Base-by-base conservation (phyloP, 176 grass and related monocot species). In the Eragrostis curvula region DNA sequence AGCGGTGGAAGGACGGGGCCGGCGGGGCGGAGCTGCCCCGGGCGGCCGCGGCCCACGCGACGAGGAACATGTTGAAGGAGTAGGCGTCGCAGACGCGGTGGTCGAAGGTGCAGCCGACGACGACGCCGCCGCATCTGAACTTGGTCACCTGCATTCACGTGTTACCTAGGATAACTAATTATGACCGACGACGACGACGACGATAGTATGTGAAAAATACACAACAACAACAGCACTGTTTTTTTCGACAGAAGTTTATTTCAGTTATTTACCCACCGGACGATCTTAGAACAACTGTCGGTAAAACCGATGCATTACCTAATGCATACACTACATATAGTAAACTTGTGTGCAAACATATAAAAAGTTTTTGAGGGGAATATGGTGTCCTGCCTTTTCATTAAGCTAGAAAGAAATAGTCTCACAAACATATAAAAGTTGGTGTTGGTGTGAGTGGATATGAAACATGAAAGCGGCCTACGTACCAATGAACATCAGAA, bases 11-110 rank as follows among this genome's bases (percentile, higher is more conserved):
- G 25, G 25, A 87, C 14, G 90, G 90, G 3, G 79, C 21, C 13
- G 28, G 36, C 7, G 81, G 55, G 8, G 76, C 1, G 4, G 41
- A 12, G 46, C 63, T 52, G 8, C 29, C 70, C 0, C 76, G 82
- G 52, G 88, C 56, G 21, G 84, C 47, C 5, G 79, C 59, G 15
- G 93, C 90, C 93, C 93, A 96, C 0, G 80, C 85, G 8, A 90
- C 48, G 42, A 91, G 67, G 85, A 96, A 93, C 88, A 93, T 93
- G 83, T 96, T 96, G 93, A 89, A 74, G 46, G 90, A 90, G 90
- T 93, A 96, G 83, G 90, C 93, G 78, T 96, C 93, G 73, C 85
- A 89, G 44, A 93, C 83, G 18, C 90, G 93, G 88, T 96, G 93
- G 69, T 96, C 90, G 74, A 96, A 93, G 3, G 73, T 90, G 90